Percentiles rank a stretch among this genome's conserved stretches.
These are phyloP conservation scores for Myotisia sp. DNA, from an alignment of 2,329 filamentous ascomycete species.

Conservation along the genomic window DNA sequence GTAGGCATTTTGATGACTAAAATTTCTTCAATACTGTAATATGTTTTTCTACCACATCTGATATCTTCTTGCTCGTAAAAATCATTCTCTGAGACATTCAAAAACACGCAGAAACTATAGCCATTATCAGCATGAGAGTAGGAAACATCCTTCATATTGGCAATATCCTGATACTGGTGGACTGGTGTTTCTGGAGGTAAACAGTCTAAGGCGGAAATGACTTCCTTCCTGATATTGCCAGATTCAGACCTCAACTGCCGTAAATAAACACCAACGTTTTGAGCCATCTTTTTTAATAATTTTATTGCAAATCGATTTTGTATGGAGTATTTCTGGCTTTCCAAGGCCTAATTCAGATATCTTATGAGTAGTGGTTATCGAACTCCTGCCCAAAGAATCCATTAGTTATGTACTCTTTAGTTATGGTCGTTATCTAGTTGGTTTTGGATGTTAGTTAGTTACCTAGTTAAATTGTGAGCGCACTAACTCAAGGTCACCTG, in stretches of 20 bases:
- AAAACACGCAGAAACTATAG: neutral
- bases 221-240: neutral
- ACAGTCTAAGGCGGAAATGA: constrained; percentile 1
- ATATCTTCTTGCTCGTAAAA: neutral
- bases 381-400: too few relatives aligned
- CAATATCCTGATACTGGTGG: constrained; percentile 1
- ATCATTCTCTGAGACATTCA: neutral
- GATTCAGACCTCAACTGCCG: neutral
- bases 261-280: neutral
- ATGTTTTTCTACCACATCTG: neutral
- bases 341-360: too few relatives aligned
- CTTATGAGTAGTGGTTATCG: too few relatives aligned
- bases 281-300: too few relatives aligned
- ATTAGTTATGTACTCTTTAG: too few relatives aligned
- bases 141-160: neutral
- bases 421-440: too few relatives aligned
- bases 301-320: too few relatives aligned
- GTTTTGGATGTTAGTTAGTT: too few relatives aligned
- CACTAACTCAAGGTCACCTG: too few relatives aligned
- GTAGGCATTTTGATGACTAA: neutral
- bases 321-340: too few relatives aligned
- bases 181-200: neutral
- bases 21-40: neutral
- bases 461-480: too few relatives aligned
- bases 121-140: neutral